phyloP scores from a whole-genome alignment of 495 filamentous ascomycete species.

The Xylaria curta region DNA sequence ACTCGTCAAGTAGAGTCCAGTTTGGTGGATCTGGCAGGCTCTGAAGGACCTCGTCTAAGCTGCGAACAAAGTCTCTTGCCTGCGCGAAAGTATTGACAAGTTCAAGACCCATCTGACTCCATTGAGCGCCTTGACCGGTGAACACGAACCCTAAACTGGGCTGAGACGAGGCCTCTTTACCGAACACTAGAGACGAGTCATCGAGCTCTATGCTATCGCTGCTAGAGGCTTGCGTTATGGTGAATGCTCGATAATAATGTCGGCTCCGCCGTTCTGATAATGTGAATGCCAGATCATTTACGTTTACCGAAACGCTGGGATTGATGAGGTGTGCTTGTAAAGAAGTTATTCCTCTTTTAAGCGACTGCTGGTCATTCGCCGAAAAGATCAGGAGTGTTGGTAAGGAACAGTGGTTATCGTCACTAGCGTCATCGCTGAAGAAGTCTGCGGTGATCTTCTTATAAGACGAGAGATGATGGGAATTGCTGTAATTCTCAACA shows the following conservation, averaged over 20 bases:
- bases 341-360: slow-evolving; percentile 21
- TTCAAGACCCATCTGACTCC: slow-evolving; percentile 32
- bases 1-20: not conserved
- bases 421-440: not conserved
- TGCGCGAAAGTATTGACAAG: not conserved
- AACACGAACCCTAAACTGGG: slow-evolving; percentile 26
- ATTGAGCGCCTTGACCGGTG: slow-evolving; percentile 36
- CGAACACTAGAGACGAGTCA: not conserved
- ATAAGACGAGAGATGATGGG: slow-evolving; percentile 1
- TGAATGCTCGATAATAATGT: slow-evolving; percentile 22
- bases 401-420: not conserved
- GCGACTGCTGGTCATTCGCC: slow-evolving; percentile 30
- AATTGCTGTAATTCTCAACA: slow-evolving; percentile 42
- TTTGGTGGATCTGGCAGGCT: not conserved
- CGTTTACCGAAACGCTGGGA: slow-evolving; percentile 29
- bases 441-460: not conserved
- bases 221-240: not conserved
- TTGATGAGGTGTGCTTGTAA: slow-evolving; percentile 33
- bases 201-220: not conserved
- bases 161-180: not conserved
- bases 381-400: slow-evolving; percentile 25
- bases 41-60: not conserved
- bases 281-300: slow-evolving; percentile 27
- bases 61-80: not conserved
- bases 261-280: slow-evolving; percentile 31